Base-by-base conservation (phyloP, 441 rosid species). In the Gossypium davidsonii region DNA sequence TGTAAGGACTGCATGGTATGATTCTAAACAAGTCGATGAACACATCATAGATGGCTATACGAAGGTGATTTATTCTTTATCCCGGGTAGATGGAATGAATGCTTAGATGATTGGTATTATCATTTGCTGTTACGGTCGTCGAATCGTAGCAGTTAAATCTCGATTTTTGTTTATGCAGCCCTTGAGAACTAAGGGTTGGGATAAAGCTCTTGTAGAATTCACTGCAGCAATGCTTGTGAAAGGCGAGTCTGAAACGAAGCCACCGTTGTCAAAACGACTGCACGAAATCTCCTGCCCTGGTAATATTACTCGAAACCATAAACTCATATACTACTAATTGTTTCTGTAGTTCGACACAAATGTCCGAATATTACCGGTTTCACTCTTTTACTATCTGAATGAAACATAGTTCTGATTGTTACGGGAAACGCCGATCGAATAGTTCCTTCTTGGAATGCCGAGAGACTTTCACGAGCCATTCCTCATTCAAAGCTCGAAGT, bases 381-480 rank as follows among this genome's bases (percentile, higher is more conserved):
- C 23, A 25, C 44, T 74, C 76, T 51, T 69, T 39, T 60, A 5
- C 25, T 74, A 71, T 74, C 65, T 34, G 14, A 15, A 74, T 79
- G 81, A 55, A 78, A 63, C 46, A 6, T 61, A 61, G 97, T 94
- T 83, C 80, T 92, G 64, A 87, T 94, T 25, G 60, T 94, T 76
- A 88, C 97, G 0, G 97, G 97, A 0, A 96, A 94, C 67, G 79
- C 81, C 37, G 98, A 92, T 78, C 87, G 92, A 62, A 80, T 94
- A 20, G 94, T 92, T 62, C 97, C 98, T 23, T 74, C 97, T 31
- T 92, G 98, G 98, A 94, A 92, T 78, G 93, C 97, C 6, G 78
- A 85, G 86, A 83, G 87, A 80, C 88, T 94, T 73, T 74, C 94
- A 21, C 78, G 63, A 75, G 96, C 90, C 49, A 89, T 92, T 68